Percentiles rank a stretch among this genome's conserved stretches.
Evolutionary conservation across 1,284 basidiomycete species (phyloP).

Genomic region (Ganoderma meredithae): DNA sequence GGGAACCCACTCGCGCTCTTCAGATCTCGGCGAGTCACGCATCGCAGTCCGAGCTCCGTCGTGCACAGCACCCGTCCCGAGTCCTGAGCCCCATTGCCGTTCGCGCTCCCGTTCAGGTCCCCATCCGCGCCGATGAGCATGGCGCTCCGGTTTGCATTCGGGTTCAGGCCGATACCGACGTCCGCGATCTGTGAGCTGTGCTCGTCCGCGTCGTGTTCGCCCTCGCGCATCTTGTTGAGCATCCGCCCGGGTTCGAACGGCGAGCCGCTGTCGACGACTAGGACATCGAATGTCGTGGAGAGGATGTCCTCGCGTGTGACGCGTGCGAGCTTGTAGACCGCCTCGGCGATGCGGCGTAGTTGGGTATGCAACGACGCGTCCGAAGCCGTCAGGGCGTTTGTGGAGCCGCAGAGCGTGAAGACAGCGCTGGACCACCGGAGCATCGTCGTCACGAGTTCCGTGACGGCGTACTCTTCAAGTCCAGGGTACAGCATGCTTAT

Average conservation of each 20-base stretch:
- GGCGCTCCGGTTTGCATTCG: constrained; percentile 17
- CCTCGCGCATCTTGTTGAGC: constrained; percentile 72
- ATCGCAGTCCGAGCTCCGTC: constrained; percentile 73
- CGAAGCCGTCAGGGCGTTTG: constrained; percentile 42
- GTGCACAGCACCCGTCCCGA: constrained; percentile 59
- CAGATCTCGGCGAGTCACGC: constrained; percentile 57
- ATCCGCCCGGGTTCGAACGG: constrained; percentile 61
- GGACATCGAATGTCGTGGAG: constrained; percentile 73
- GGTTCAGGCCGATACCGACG: constrained; percentile 41
- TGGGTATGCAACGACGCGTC: constrained; percentile 57
- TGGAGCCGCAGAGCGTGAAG: constrained; percentile 65
- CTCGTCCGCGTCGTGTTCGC: constrained; percentile 47
- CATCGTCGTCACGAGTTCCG: constrained; percentile 74
- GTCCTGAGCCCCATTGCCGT: constrained; percentile 18
- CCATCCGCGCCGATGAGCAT: constrained; percentile 18
- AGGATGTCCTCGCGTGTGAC: constrained; percentile 75
- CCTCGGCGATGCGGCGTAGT: constrained; percentile 66
- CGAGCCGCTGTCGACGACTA: constrained; percentile 60
- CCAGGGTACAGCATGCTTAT: constrained; percentile 73
- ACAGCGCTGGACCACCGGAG: constrained; percentile 74
- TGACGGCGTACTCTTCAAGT: constrained; percentile 65
- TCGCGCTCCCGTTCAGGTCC: constrained; percentile 15
- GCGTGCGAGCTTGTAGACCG: constrained; percentile 64
- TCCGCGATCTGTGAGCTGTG: constrained; percentile 16
- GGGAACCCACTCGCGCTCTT: constrained; percentile 29